Base-by-base conservation (phyloP, 2,329 filamentous ascomycete genomes). In the Trichoderma harzianum region DNA sequence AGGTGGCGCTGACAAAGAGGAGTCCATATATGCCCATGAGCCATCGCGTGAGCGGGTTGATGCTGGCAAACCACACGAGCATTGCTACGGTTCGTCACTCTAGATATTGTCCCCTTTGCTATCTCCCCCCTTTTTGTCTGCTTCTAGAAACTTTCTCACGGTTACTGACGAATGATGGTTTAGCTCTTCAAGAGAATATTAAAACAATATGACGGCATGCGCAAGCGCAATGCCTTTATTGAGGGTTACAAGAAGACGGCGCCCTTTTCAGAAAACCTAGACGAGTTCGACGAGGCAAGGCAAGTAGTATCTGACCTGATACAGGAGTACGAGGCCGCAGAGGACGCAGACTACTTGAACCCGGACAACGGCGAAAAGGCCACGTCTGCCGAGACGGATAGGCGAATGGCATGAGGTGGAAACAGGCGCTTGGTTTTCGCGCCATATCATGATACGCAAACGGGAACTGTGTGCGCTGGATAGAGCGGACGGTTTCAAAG, bases 31-130 rank as follows among this genome's bases (percentile, higher is more conserved):
- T 98, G 55, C 92, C 94, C 70, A 97, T 97, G 85, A 94, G 93
- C 76, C 94, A 98, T 79, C 92, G 96, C 63, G 96, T 99, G 69
- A 97, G 94, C 75, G 96, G 96, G 2, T 88, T 99, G 72, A 99
- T 99, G 96, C 86, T 99, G 72, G 96, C 96, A 14, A 99, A 99
- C 80, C 96, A 99, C 80, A 99, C 96, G 0, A 97, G 95, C 75
- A 97, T 99, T 76, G 93, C 95, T 61, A 98, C 96, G 28, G 90
- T 91, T 84, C 77, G 88, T 82, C 34, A 1, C 11, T 30, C n/a
- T 12, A n/a, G 53, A 32, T 4, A 5, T 10, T 30, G 14, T 16
- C 14, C 12, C 28, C 10, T 51, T 53, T 66, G 0, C 8, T 65
- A 30, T 21, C 16, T 12, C 24, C 18, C n/a, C 34, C 6, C 14